Conservation (phyloP, 1,284 basidiomycete genomes). For the Trametes sp. region DNA sequence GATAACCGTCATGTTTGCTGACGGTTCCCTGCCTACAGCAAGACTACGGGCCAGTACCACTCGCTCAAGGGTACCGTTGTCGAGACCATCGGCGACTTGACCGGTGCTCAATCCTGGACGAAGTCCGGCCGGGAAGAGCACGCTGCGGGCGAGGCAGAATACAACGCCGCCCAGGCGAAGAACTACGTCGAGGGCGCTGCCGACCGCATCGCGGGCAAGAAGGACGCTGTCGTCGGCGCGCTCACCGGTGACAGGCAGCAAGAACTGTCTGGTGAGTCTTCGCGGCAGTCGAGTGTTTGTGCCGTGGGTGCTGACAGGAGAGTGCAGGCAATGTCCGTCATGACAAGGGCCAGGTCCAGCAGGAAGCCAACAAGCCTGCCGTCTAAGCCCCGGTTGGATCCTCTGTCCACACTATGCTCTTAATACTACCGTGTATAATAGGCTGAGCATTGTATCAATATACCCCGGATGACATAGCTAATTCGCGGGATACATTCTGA, state of each 20-base stretch:
- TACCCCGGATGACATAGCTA: too few relatives aligned
- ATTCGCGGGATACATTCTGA: too few relatives aligned
- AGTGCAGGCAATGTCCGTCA: constrained; percentile 58
- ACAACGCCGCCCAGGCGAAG: constrained; percentile 61
- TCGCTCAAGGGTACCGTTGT: constrained; percentile 67
- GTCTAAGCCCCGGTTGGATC: neutral
- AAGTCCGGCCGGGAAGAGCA: constrained; percentile 74
- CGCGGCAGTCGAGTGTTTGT: neutral
- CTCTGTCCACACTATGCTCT: neutral
- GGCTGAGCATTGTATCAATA: neutral
- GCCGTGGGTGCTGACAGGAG: neutral
- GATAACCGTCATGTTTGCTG: neutral
- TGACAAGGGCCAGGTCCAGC: constrained; percentile 66
- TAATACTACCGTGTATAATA: neutral
- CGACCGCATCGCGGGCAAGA: constrained; percentile 72
- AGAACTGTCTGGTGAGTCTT: constrained; percentile 59
- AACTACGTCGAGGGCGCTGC: constrained; percentile 62
- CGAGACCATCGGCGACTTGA: constrained; percentile 62
- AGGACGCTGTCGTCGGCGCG: constrained; percentile 52
- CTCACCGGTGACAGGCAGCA: constrained; percentile 65
- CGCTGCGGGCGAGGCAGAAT: constrained; percentile 67
- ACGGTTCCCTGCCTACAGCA: constrained; percentile 49
- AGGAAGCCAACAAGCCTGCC: constrained; percentile 57
- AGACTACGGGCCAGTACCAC: constrained; percentile 69
- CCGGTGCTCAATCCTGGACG: constrained; percentile 56